Base-by-base conservation (phyloP, 768 basidiomycete species). In the Gelatoporia subvermispora region DNA sequence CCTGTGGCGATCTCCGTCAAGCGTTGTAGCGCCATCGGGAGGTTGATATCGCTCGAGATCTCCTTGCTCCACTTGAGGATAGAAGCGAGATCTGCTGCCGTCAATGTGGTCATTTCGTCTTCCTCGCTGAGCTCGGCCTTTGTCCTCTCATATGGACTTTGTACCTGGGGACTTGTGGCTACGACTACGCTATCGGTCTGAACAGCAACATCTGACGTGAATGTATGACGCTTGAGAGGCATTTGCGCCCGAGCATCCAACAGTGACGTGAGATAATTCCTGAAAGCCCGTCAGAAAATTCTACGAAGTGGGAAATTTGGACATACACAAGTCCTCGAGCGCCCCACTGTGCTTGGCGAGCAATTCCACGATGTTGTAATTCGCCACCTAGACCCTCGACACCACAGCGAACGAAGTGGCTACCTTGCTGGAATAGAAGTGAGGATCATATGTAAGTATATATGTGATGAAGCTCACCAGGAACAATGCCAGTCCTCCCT, bases 21-120 rank as follows among this genome's bases (percentile, higher is more conserved):
- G 35, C 83, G 67, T 56, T 83, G 82, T 22, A 87, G 66, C 9
- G 84, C 84, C 77, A 58, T 42, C 4, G 82, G 81, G 18, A 86
- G 64, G 53, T 85, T 84, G 36, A 86, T 84, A 61, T 85, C 83
- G 34, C 81, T 79, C 0, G 84, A 84, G 13, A 88, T 85, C 46
- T 84, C 81, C 60, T 84, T 83, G 56, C 81, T 85, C 79, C 83
- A 85, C 56, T 81, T 83, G 25, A 87, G 70, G 43, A 88, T 85
- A 0, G 82, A 79, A 20, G 79, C 79, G 11, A 86, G 66, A 59
- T 86, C 82, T 41, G 76, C 69, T 15, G 82, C 81, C 50, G 72
- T 72, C 34, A 85, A 60, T n/a, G 72, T 76, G 1, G 76, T 74
- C 43, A 67, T 61, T 15, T 81, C 80, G 52, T 79, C 78, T 43